Conservation (phyloP, 352 stramenopile species). For the Elongisporangium anandrum region DNA sequence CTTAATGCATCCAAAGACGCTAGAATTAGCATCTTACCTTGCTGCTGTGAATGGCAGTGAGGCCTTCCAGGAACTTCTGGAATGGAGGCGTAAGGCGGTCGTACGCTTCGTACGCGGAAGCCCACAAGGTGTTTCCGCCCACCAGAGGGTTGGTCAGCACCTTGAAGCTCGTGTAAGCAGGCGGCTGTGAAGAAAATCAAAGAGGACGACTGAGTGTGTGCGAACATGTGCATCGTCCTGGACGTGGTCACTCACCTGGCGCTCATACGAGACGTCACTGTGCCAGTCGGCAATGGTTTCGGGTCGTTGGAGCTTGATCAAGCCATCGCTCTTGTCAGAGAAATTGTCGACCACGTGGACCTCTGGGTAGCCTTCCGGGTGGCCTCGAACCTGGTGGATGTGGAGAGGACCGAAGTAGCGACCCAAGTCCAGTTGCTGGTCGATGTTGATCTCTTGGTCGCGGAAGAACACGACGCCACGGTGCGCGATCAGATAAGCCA, state of each 20-base stretch:
- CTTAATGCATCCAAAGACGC: conserved; percentile 1
- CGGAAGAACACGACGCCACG: conserved; percentile 17
- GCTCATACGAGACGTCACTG: conserved; percentile 34
- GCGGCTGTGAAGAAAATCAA: conserved; percentile 6
- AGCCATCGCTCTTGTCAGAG: conserved; percentile 8
- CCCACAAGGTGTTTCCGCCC: conserved; percentile 38
- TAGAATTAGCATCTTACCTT: conserved; percentile 5
- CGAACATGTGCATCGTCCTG: too few relatives aligned
- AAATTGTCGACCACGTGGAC: conserved; percentile 15
- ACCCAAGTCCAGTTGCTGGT: conserved; percentile 10
- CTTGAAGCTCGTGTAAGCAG: conserved; percentile 26
- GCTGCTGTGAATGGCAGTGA: conserved; percentile 43
- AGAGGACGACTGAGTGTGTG: neutral
- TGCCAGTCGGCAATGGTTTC: conserved; percentile 30
- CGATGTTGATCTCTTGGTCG: conserved; percentile 10
- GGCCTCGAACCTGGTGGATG: conserved; percentile 19
- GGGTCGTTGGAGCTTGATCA: conserved; percentile 17
- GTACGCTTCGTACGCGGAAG: conserved; percentile 38
- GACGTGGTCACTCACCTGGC: conserved; percentile 6
- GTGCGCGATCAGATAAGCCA: conserved; percentile 11
- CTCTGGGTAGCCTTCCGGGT: conserved; percentile 17
- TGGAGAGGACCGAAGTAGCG: conserved; percentile 25
- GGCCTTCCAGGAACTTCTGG: conserved; percentile 28
- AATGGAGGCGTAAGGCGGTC: conserved; percentile 31
- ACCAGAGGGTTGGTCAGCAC: conserved; percentile 24